Percentiles rank a stretch among this genome's conserved stretches.
Evolutionary conservation across 208 protist species (phyloP).

Genomic region (Leptomonas pyrrhocoris): DNA sequence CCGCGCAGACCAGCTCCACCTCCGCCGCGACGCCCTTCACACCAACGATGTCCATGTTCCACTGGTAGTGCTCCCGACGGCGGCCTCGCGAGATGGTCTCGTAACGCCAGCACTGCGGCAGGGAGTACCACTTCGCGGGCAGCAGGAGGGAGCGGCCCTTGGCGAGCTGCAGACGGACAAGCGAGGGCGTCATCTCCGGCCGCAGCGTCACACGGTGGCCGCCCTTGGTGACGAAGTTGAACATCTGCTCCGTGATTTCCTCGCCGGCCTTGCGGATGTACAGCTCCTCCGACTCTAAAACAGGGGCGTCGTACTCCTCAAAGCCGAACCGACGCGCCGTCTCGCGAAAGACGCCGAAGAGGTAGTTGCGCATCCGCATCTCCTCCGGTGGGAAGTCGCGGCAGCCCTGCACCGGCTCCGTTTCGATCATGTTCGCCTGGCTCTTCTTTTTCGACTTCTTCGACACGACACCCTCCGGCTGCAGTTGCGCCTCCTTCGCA

Average conservation of each 20-base stretch:
- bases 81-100: constrained; percentile 95
- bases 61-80: constrained; percentile 96
- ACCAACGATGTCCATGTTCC: constrained; percentile 97
- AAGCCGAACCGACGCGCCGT: constrained; percentile 89
- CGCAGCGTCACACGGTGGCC: constrained; percentile 91
- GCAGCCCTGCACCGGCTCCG: constrained; percentile 92
- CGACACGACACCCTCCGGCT: constrained; percentile 40
- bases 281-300: constrained; percentile 93
- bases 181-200: constrained; percentile 96
- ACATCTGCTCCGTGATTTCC: constrained; percentile 97
- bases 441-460: constrained; percentile 92
- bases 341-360: constrained; percentile 91
- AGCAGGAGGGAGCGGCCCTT: constrained; percentile 90
- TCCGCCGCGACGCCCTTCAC: constrained; percentile 90
- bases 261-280: constrained; percentile 96
- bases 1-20: constrained; percentile 93
- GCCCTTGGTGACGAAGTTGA: constrained; percentile 95
- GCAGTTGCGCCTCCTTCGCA: constrained; percentile 51
- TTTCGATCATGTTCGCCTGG: constrained; percentile 86
- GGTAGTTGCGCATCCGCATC: constrained; percentile 91
- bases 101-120: constrained; percentile 97
- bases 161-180: constrained; percentile 91
- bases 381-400: constrained; percentile 96
- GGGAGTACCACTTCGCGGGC: constrained; percentile 95
- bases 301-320: constrained; percentile 96